Evolutionary conservation across 306 rosid species (phyloP).

Genomic region (Acacia acuminata): DNA sequence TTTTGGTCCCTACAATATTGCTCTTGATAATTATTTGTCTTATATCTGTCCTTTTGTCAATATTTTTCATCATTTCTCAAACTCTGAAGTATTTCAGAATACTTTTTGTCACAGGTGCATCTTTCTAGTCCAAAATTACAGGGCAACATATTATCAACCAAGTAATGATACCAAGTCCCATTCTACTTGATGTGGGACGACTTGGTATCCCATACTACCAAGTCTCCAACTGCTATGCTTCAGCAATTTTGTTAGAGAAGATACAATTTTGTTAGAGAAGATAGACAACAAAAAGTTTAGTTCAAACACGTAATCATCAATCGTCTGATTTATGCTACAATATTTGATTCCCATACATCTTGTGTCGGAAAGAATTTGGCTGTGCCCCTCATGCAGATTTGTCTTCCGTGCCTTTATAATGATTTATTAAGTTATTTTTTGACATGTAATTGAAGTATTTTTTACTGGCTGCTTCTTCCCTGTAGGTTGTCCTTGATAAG

Average conservation of each 20-base stretch:
- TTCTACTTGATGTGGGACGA: no score
- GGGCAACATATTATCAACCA: no score
- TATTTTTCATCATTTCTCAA: background rate
- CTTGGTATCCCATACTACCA: no score
- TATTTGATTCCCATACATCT: background rate
- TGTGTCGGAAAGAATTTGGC: background rate
- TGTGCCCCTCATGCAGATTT: background rate
- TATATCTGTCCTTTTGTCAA: background rate
- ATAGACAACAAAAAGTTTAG: background rate
- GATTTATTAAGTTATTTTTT: background rate
- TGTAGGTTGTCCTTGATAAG: constrained; percentile 93
- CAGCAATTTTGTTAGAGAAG: no score
- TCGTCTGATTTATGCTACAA: background rate
- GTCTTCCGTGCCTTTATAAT: background rate
- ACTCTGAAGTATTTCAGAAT: background rate
- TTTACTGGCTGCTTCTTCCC: constrained; percentile 53
- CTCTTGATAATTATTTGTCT: background rate
- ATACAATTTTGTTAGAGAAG: background rate
- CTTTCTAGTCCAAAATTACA: no score
- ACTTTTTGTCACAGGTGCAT: background rate
- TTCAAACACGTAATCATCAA: background rate
- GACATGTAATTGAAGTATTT: constrained; percentile 1
- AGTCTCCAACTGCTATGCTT: background rate
- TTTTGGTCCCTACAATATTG: background rate
- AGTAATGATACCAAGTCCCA: no score